Conservation (phyloP, 345 rosid genomes). For the Garcia nutans region DNA sequence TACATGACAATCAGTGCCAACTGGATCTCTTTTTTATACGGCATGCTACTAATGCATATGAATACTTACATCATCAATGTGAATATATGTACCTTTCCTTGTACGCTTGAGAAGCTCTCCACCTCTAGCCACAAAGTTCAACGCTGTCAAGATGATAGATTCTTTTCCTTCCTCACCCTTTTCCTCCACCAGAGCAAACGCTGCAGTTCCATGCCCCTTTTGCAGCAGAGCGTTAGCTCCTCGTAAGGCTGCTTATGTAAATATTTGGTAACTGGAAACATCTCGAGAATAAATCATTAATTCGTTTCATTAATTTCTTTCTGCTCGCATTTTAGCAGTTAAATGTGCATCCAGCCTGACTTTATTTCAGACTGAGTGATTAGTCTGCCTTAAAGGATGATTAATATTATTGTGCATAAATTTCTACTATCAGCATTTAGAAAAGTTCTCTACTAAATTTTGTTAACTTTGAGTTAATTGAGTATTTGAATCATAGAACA, state of each 20-base stretch:
- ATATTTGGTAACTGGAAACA: slow-evolving; percentile 2
- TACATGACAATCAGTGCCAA: slow-evolving; percentile 7
- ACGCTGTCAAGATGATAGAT: slow-evolving; percentile 42
- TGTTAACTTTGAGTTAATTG: neutral
- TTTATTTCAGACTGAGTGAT: neutral
- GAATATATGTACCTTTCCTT: slow-evolving; percentile 69
- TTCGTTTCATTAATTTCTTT: neutral
- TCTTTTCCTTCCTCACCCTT: slow-evolving; percentile 49
- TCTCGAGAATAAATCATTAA: neutral
- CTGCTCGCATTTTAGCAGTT: neutral
- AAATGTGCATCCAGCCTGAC: neutral
- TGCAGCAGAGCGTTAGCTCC: slow-evolving; percentile 78
- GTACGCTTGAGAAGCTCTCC: slow-evolving; percentile 92
- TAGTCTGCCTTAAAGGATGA: neutral
- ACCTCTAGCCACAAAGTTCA: slow-evolving; percentile 70
- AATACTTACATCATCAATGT: neutral
- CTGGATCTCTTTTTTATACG: neutral
- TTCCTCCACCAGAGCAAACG: slow-evolving; percentile 46
- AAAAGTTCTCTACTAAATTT: neutral
- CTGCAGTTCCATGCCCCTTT: slow-evolving; percentile 46
- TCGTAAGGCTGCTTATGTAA: slow-evolving; percentile 55
- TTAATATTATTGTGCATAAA: neutral
- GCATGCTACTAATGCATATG: neutral
- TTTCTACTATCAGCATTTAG: neutral
- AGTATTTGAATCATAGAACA: neutral